Percentiles rank a stretch among this genome's conserved stretches.
Conservation (phyloP, 179 eudicot species). For the Heliamphora pulchella region DNA sequence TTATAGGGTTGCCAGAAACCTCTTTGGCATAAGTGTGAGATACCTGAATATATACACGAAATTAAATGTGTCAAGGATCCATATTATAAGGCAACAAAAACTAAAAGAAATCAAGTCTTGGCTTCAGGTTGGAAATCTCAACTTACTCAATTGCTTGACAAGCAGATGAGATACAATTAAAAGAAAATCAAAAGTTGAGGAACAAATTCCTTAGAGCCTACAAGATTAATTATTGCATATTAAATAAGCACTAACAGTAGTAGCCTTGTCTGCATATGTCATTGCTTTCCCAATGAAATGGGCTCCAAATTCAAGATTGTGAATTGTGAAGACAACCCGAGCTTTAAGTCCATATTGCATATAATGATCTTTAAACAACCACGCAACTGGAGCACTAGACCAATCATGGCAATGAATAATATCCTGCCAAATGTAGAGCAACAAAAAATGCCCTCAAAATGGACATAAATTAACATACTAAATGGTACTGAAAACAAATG, state of each 20-base stretch:
- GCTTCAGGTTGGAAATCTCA: background rate
- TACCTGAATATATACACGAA: slow-evolving; percentile 45
- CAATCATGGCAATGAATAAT: slow-evolving; percentile 98
- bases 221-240: background rate
- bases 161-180: background rate
- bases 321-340: slow-evolving; percentile 93
- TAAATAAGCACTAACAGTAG: slow-evolving; percentile 59
- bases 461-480: background rate
- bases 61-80: background rate
- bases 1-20: slow-evolving; percentile 68
- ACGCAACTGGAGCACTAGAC: slow-evolving; percentile 99
- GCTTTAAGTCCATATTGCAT: slow-evolving; percentile 84
- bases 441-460: background rate
- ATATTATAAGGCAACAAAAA: slow-evolving; percentile 4
- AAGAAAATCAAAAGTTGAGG: background rate
- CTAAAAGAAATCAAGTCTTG: background rate
- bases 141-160: background rate
- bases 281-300: slow-evolving; percentile 68
- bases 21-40: slow-evolving; percentile 83
- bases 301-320: slow-evolving; percentile 97
- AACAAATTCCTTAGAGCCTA: background rate
- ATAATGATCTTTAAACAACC: slow-evolving; percentile 90
- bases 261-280: slow-evolving; percentile 76
- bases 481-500: background rate
- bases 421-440: slow-evolving; percentile 48